Evolutionary conservation across 805 yeast species (phyloP).

Genomic region (Zygotorulaspora sp.): DNA sequence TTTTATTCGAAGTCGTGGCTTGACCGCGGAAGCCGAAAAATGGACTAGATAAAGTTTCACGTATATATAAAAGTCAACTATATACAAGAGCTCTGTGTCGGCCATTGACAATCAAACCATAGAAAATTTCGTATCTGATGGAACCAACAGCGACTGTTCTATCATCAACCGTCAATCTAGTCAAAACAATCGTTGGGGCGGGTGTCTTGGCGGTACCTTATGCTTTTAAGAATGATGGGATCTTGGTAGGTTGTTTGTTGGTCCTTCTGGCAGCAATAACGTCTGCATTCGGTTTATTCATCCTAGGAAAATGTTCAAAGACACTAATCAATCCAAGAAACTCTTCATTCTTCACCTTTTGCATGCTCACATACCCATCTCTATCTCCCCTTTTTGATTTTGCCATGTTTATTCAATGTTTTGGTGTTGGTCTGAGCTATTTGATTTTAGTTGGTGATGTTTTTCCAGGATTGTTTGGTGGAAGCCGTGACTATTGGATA

Average conservation of each 20-base stretch:
- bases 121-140: slow-evolving; percentile 14
- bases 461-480: slow-evolving; percentile 59
- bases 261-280: slow-evolving; percentile 59
- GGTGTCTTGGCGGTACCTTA: slow-evolving; percentile 71
- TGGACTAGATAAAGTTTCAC: neutral
- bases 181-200: slow-evolving; percentile 76
- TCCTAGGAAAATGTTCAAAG: slow-evolving; percentile 56
- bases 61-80: neutral
- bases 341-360: slow-evolving; percentile 68
- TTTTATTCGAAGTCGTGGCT: neutral
- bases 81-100: too few species aligned
- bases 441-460: slow-evolving; percentile 72
- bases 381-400: slow-evolving; percentile 65
- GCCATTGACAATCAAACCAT: neutral
- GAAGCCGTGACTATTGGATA: slow-evolving; percentile 40
- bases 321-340: slow-evolving; percentile 49
- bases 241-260: slow-evolving; percentile 51
- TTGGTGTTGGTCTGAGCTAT: slow-evolving; percentile 71
- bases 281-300: slow-evolving; percentile 62
- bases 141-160: slow-evolving; percentile 42
- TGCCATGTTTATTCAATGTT: slow-evolving; percentile 72
- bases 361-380: slow-evolving; percentile 68
- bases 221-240: slow-evolving; percentile 63
- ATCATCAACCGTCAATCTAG: slow-evolving; percentile 62
- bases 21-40: neutral